A percentile compares a stretch with the other conserved stretches of the same genome.
Evolutionary conservation across 1,139 yeast genomes (phyloP).

Genomic region (Candida tropicalis): DNA sequence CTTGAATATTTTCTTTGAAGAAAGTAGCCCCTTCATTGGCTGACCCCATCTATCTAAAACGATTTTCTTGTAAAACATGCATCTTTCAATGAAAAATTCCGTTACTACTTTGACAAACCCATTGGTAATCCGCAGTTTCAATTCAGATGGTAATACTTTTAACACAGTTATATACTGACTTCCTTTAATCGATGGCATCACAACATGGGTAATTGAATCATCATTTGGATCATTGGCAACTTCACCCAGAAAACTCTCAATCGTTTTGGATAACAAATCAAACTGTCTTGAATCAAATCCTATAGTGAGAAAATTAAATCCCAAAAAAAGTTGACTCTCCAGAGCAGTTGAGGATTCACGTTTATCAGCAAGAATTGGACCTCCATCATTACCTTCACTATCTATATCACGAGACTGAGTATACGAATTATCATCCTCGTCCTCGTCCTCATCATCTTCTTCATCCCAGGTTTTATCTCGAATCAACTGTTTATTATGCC

Average conservation of each 20-base stretch:
- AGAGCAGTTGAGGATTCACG: not conserved
- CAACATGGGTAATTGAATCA: constrained; percentile 35
- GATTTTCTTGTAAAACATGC: constrained; percentile 60
- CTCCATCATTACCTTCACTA: not conserved
- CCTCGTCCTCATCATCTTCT: constrained; percentile 18
- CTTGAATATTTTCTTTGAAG: constrained; percentile 40
- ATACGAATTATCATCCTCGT: not conserved
- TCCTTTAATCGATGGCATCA: constrained; percentile 45
- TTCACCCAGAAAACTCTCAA: constrained; percentile 47
- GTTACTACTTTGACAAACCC: constrained; percentile 48
- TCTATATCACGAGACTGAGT: constrained; percentile 5
- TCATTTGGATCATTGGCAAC: constrained; percentile 24
- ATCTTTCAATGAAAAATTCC: constrained; percentile 87
- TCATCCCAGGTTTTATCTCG: constrained; percentile 37
- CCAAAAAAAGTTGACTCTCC: constrained; percentile 30
- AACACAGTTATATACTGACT: constrained; percentile 27
- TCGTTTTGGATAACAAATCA: constrained; percentile 35
- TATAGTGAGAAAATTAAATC: constrained; percentile 36
- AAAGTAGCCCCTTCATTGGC: constrained; percentile 50
- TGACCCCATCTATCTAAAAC: constrained; percentile 72
- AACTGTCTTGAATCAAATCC: constrained; percentile 42
- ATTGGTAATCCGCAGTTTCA: constrained; percentile 25
- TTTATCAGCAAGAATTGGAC: not conserved
- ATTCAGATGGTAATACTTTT: constrained; percentile 25
- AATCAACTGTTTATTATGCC: constrained; percentile 18